Base-by-base conservation (phyloP, 2,329 filamentous ascomycete genomes). In the Trichoderma pleuroti region DNA sequence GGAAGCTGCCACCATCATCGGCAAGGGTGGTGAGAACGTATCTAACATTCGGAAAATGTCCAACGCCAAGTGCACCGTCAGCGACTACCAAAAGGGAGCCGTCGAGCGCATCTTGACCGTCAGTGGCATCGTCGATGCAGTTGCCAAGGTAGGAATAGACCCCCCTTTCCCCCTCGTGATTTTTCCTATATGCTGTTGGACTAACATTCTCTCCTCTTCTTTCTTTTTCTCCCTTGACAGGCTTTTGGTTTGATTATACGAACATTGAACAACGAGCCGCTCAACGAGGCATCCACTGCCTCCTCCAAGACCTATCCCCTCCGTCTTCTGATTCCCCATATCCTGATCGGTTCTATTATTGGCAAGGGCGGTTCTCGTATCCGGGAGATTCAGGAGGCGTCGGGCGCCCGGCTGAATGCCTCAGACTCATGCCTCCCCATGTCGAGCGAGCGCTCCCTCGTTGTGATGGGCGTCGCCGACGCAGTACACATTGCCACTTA, bases 401-500 rank as follows among this genome's bases (percentile, higher is more conserved):
- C 96, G 18, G 97, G 97, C 72, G 96, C 96, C 68, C 92, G 97
- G 73, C 88, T 99, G 59, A 99, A 99, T 81, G 96, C 96, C 30
- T 99, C 96, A 8, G 96, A 98, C 81, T 92, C 94, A 6, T 97
- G 94, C 79, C 88, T 99, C 70, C 96, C 96, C 62, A 88, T 98
- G 72, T 99, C 96, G 21, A 97, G 94, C 72, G 96, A 99, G 84
- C 93, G 96, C 61, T 98, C 96, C n/a, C 88, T 99, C 62, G 95
- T 99, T 65, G 94, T 99, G 34, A 93, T 98, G 82, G 96, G 96
- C 80, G 96, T 99, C 71, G 96, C 96, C 68, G 96, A 99, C 84
- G 95, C 96, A 71, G 95, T 99, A 62, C 96, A 99, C 83, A 99
- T 99, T 81, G 96, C 96, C 62, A 97, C 96, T 46, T 99, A 98